These are phyloP conservation scores for Solanum virginianum DNA, from an alignment of 257 asterid species.

Conservation along the genomic window DNA sequence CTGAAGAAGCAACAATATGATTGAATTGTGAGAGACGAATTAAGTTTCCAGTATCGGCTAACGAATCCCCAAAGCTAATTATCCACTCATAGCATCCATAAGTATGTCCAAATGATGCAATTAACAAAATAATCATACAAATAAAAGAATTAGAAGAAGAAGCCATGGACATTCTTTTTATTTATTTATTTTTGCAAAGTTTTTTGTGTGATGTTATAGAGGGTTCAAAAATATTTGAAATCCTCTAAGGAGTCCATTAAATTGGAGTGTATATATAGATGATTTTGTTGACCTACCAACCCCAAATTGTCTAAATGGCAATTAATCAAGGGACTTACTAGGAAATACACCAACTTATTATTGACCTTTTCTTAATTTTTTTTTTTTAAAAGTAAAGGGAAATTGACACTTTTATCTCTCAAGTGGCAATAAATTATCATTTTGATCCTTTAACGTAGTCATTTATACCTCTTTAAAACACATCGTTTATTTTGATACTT, in stretches of 20 bases:
- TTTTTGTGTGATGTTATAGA: neutral
- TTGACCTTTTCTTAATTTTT: neutral
- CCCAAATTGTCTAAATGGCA: neutral
- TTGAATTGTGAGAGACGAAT: neutral
- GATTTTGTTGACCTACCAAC: neutral
- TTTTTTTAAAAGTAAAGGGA: neutral
- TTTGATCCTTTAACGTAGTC: neutral
- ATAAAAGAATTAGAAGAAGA: neutral
- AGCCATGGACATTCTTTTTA: neutral
- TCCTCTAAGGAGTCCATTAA: neutral
- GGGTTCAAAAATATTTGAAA: neutral
- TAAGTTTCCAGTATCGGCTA: conserved; percentile 20
- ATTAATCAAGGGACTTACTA: neutral
- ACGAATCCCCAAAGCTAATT: conserved; percentile 25
- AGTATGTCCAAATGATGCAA: neutral
- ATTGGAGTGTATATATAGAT: neutral
- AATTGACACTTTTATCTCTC: neutral
- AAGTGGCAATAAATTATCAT: neutral
- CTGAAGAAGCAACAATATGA: neutral
- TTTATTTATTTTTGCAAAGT: neutral
- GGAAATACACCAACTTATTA: neutral
- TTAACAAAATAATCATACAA: neutral
- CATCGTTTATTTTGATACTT: too few relatives aligned
- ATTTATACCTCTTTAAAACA: too few relatives aligned
- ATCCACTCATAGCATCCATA: conserved; percentile 8